phyloP scores from a whole-genome alignment of 768 basidiomycete species.

The Hydnum rufescens region DNA sequence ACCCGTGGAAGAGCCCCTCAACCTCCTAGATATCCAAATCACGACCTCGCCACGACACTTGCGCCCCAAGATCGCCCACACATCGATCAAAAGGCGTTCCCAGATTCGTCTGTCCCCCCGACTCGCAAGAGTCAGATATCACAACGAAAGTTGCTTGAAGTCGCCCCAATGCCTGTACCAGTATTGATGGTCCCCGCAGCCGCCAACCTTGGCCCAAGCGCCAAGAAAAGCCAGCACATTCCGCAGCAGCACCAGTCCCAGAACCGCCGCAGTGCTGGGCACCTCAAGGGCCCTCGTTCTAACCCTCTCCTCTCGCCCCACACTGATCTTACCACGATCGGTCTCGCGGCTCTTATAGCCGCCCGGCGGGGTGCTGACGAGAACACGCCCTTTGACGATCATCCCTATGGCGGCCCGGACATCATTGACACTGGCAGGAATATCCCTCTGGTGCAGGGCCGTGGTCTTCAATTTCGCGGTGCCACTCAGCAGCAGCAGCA shows the following conservation, averaged over 20 bases:
- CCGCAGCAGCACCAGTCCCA: background rate
- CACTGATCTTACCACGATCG: background rate
- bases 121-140: background rate
- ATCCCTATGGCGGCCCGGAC: background rate
- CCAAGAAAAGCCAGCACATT: background rate
- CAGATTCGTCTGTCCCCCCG: background rate
- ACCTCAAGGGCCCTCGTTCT: background rate
- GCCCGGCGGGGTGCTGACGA: background rate
- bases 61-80: background rate
- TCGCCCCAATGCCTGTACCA: background rate
- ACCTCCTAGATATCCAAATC: background rate
- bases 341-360: background rate
- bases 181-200: background rate
- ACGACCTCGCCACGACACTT: background rate
- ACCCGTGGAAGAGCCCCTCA: background rate
- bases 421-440: too few relatives aligned
- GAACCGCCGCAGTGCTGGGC: background rate
- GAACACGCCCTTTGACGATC: background rate
- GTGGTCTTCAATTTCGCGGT: too few relatives aligned
- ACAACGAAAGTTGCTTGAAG: background rate
- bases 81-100: background rate
- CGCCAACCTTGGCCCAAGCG: background rate
- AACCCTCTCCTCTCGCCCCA: background rate
- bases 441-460: too few relatives aligned
- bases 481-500: too few relatives aligned